Conservation (phyloP, 2,329 filamentous ascomycete genomes). For the Colletotrichum spinosum region DNA sequence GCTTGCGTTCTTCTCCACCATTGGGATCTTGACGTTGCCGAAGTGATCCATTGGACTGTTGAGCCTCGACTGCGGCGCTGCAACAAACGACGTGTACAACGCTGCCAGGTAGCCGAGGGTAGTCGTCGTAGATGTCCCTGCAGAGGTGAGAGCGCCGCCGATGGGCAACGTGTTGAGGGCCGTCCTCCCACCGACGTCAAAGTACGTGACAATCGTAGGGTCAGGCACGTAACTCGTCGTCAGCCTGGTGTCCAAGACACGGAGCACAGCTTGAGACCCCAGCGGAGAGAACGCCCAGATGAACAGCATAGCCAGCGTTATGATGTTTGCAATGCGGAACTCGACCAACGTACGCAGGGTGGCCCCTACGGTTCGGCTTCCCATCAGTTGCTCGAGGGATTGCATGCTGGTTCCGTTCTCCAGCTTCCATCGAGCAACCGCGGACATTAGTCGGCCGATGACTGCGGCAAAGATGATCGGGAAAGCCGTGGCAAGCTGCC, state of each 20-base stretch:
- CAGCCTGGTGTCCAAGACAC: slow-evolving; percentile 17
- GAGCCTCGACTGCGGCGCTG: slow-evolving; percentile 38
- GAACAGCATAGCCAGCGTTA: slow-evolving; percentile 41
- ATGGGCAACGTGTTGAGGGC: not conserved
- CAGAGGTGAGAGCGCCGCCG: not conserved
- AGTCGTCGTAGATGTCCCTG: not conserved
- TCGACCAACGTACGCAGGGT: slow-evolving; percentile 42
- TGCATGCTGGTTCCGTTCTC: slow-evolving; percentile 43
- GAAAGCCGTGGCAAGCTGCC: slow-evolving; percentile 41
- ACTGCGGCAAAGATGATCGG: slow-evolving; percentile 46
- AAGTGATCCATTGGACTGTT: slow-evolving; percentile 40
- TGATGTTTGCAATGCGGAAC: slow-evolving; percentile 42
- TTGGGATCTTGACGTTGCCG: slow-evolving; percentile 46
- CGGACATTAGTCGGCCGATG: slow-evolving; percentile 42
- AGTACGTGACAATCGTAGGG: not conserved
- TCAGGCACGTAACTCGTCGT: not conserved
- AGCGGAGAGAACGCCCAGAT: slow-evolving; percentile 46
- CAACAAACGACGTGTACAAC: slow-evolving; percentile 38
- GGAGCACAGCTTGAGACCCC: slow-evolving; percentile 44
- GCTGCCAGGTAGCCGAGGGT: slow-evolving; percentile 3
- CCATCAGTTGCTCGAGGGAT: slow-evolving; percentile 45
- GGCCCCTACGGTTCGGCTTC: slow-evolving; percentile 45
- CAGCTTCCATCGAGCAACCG: slow-evolving; percentile 43
- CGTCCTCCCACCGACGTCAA: not conserved
- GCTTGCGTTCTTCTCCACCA: slow-evolving; percentile 1